A percentile compares a stretch with the other conserved stretches of the same genome.
Conservation (phyloP, 805 yeast genomes). For the Candida verbasci region DNA sequence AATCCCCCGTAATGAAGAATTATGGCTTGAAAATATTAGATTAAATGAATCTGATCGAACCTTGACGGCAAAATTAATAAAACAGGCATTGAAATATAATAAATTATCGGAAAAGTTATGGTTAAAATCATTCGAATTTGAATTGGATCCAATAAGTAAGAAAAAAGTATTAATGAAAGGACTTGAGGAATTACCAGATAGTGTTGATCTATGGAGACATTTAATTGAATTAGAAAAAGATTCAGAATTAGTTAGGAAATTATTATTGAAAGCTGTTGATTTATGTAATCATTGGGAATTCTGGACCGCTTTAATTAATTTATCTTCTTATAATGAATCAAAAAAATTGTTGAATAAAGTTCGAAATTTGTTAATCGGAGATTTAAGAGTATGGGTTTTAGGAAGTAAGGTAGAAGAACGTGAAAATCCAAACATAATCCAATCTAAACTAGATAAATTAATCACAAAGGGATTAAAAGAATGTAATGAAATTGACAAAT, state of each 20-base stretch:
- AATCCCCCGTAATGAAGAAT: constrained; percentile 62
- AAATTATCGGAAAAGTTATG: constrained; percentile 61
- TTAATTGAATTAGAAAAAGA: constrained; percentile 59
- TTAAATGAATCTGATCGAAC: constrained; percentile 46
- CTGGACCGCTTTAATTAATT: constrained; percentile 56
- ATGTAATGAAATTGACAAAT: constrained; percentile 26
- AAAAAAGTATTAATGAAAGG: constrained; percentile 66
- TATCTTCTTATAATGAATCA: constrained; percentile 46
- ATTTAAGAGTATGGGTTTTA: constrained; percentile 60
- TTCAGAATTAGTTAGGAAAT: constrained; percentile 42
- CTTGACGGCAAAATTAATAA: constrained; percentile 53
- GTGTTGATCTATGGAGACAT: constrained; percentile 62
- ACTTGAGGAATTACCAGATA: constrained; percentile 57
- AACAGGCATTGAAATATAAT: constrained; percentile 59
- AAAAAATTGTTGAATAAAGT: constrained; percentile 56
- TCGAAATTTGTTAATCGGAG: constrained; percentile 46
- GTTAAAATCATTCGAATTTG: constrained; percentile 67
- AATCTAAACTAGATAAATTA: constrained; percentile 44
- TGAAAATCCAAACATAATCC: constrained; percentile 43
- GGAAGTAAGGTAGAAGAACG: constrained; percentile 62
- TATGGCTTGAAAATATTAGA: constrained; percentile 80
- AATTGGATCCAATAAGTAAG: constrained; percentile 49
- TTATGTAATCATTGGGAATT: constrained; percentile 55
- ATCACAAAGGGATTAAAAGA: constrained; percentile 46
- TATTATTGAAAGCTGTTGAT: constrained; percentile 63